Base-by-base conservation (phyloP, 1,284 basidiomycete species). In the Pyrrhoderma noxium region DNA sequence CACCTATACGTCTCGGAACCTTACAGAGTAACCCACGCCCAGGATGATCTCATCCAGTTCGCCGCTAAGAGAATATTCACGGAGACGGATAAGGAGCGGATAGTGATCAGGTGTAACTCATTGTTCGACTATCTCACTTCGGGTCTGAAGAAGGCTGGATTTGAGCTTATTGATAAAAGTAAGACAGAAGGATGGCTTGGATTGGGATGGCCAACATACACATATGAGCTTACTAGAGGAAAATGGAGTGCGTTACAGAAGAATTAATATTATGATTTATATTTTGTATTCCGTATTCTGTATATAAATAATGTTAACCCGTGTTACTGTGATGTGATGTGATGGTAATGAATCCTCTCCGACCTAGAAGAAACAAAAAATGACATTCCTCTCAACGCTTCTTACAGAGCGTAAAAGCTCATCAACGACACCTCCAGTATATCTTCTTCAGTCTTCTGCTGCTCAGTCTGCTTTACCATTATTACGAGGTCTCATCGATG, bases 1-100 rank as follows among this genome's bases (percentile, higher is more conserved):
- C 89, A 91, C 63, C 80, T 90, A 62, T 82, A 78, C 59, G 76
- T 89, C 37, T 81, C 87, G 47, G 78, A 82, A 52, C 71, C 69
- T 4, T 87, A 79, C 61, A 75, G 85, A 40, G 59, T 58, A 4
- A 67, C 74, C 11, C 71, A 71, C 3, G 71, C 86, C 37, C 84
- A 86, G 59, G 69, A 77, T 13, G 88, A 90, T 62, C 66, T 92
- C 21, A 66, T 91, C 11, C 60, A 70, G 18, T 71, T 78, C 58
- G 85, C 82, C 0, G 63, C 83, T 11, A 66, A 71, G 38, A 71
- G 75, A 54, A 77, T 78, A 7, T 89, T 90, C 61, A 59, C 64
- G 4, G 65, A 72, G 48, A 51, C 61, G 8, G 64, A 61, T 18
- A 64, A 84, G 47, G 61, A 74, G 54, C 62, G 62, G 23, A 69